These are phyloP conservation scores for Kodamaea alishanica DNA, from an alignment of 1,139 yeast genomes.

Conservation along the genomic window DNA sequence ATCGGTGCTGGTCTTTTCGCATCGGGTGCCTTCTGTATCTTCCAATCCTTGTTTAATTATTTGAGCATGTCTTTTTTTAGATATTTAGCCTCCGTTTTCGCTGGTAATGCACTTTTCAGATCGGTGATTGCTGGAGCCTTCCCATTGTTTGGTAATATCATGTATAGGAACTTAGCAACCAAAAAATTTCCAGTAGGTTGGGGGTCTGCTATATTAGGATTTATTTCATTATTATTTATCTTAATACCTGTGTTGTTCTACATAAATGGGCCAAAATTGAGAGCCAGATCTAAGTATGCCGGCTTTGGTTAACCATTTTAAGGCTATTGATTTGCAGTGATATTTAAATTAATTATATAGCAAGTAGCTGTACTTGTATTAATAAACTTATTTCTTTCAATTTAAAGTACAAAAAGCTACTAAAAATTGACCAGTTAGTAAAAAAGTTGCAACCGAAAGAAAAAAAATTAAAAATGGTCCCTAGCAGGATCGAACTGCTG, in stretches of 20 bases:
- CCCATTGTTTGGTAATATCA: constrained; percentile 55
- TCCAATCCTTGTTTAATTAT: constrained; percentile 39
- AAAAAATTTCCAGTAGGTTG: constrained; percentile 52
- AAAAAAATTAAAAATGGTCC: constrained; percentile 54
- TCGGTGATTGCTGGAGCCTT: constrained; percentile 56
- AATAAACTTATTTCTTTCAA: too few species aligned
- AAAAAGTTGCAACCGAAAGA: too few species aligned
- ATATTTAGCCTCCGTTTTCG: constrained; percentile 56
- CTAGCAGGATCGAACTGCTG: constrained; percentile 87
- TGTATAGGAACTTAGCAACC: constrained; percentile 46
- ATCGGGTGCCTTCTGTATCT: constrained; percentile 35
- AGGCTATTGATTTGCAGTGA: too few species aligned
- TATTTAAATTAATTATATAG: too few species aligned
- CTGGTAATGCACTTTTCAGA: constrained; percentile 52
- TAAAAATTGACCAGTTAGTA: too few species aligned
- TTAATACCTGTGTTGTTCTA: constrained; percentile 45
- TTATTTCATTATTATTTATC: constrained; percentile 40
- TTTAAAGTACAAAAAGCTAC: too few species aligned
- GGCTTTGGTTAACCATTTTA: constrained; percentile 4
- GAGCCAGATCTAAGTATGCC: constrained; percentile 45
- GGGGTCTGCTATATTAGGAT: constrained; percentile 51
- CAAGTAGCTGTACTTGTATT: too few species aligned
- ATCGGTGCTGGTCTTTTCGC: constrained; percentile 41
- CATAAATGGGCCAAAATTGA: constrained; percentile 45
- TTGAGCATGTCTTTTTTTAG: constrained; percentile 34